A percentile compares a stretch with the other conserved stretches of the same genome.
phyloP scores from a whole-genome alignment of 1,139 yeast species.

The Magnusiomyces starmeri region DNA sequence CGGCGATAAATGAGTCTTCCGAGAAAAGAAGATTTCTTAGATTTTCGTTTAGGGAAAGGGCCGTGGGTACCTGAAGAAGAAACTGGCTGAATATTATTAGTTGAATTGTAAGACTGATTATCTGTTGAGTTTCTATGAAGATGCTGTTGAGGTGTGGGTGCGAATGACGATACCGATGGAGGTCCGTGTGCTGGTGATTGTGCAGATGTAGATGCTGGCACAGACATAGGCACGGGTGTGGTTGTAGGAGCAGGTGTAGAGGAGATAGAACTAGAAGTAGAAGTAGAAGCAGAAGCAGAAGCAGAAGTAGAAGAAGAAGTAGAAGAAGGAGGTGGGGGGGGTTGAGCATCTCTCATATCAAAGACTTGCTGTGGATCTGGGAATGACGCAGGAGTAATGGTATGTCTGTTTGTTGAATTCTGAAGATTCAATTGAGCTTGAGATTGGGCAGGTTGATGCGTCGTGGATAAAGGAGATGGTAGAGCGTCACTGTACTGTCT shows the following conservation, averaged over 20 bases:
- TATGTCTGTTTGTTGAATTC: background rate
- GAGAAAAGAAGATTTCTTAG: conserved; percentile 21
- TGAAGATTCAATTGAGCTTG: background rate
- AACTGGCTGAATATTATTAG: too few relatives aligned
- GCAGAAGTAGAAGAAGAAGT: background rate
- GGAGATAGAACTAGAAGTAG: background rate
- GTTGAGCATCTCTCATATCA: conserved; percentile 10
- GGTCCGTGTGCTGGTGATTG: background rate
- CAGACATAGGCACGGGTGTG: too few relatives aligned
- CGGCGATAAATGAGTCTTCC: conserved; percentile 24
- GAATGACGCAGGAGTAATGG: conserved; percentile 9
- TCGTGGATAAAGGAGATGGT: conserved; percentile 3
- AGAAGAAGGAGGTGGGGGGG: background rate
- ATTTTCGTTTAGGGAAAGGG: conserved; percentile 2
- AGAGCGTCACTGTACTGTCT: conserved; percentile 1
- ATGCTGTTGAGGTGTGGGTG: too few relatives aligned
- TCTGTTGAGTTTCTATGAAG: too few relatives aligned
- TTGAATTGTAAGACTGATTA: too few relatives aligned
- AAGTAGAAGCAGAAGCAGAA: background rate
- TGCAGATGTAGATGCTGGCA: too few relatives aligned
- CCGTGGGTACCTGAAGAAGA: background rate
- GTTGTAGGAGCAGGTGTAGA: too few relatives aligned
- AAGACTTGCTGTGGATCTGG: conserved; percentile 16
- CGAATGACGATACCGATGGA: too few relatives aligned
- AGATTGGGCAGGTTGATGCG: background rate